These are phyloP conservation scores for Pythium utonaiense DNA, from an alignment of 352 stramenopile genomes.

Conservation along the genomic window DNA sequence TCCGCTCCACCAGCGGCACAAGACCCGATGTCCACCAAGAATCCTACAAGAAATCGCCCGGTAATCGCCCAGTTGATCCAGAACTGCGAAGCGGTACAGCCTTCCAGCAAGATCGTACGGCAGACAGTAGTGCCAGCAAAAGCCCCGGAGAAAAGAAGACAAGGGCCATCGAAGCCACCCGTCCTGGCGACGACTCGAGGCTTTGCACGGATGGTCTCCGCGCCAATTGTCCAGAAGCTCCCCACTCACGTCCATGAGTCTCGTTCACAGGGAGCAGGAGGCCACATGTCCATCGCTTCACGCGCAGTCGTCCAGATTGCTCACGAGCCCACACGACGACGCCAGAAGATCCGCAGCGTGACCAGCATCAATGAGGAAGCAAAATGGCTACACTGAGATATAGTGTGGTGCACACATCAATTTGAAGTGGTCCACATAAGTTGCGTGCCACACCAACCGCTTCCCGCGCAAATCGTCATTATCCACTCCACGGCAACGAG, in stretches of 20 bases:
- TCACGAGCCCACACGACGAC: background rate
- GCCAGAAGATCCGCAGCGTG: background rate
- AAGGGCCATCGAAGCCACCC: background rate
- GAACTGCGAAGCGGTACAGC: too few species aligned
- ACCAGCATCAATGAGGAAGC: background rate
- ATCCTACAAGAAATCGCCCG: too few species aligned
- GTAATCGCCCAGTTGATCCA: too few species aligned
- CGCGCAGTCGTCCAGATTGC: background rate
- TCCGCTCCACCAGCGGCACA: too few species aligned
- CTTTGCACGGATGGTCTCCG: background rate
- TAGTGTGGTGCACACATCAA: constrained; percentile 7
- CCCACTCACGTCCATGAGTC: background rate
- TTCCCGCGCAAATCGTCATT: constrained; percentile 21
- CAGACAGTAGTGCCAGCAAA: too few species aligned
- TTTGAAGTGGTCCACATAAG: constrained; percentile 18
- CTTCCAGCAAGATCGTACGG: too few species aligned
- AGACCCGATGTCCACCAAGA: too few species aligned
- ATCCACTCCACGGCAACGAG: background rate
- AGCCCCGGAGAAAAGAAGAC: background rate
- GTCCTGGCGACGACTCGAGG: background rate
- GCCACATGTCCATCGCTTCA: constrained; percentile 1
- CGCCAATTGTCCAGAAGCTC: constrained; percentile 3
- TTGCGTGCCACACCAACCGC: background rate
- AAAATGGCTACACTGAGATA: constrained; percentile 8
- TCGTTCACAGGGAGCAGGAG: background rate